Conservation (phyloP, 345 rosid genomes). For the Eucalyptus victrix region DNA sequence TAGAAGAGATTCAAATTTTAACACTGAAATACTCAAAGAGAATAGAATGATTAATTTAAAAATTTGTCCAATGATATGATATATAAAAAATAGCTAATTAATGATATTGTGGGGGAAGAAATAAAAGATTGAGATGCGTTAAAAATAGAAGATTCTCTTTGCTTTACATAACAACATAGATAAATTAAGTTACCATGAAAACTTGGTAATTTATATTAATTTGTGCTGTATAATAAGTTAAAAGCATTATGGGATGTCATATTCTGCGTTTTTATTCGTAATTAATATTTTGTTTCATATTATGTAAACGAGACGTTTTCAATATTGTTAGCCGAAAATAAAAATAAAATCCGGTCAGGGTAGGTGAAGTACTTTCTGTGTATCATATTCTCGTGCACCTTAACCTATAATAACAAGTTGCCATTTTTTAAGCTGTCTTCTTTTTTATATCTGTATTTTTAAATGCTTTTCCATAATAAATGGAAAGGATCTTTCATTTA, state of each 20-base stretch:
- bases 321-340: background rate
- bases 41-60: background rate
- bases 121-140: background rate
- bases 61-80: background rate
- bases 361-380: background rate
- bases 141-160: background rate
- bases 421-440: background rate
- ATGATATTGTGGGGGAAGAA: background rate
- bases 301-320: background rate
- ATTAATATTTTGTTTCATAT: background rate
- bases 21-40: background rate
- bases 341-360: background rate
- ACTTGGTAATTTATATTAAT: background rate
- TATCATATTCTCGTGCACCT: background rate
- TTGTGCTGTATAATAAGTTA: background rate
- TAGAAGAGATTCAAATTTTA: background rate
- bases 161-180: background rate
- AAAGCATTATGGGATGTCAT: background rate
- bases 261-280: background rate
- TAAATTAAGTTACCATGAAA: background rate
- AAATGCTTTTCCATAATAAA: background rate
- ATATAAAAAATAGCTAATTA: background rate
- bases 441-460: background rate
- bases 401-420: background rate
- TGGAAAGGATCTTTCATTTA: background rate